Percentiles rank a stretch among this genome's conserved stretches.
Conservation (phyloP, 768 basidiomycete genomes). For the Paxillus rubicundulus region DNA sequence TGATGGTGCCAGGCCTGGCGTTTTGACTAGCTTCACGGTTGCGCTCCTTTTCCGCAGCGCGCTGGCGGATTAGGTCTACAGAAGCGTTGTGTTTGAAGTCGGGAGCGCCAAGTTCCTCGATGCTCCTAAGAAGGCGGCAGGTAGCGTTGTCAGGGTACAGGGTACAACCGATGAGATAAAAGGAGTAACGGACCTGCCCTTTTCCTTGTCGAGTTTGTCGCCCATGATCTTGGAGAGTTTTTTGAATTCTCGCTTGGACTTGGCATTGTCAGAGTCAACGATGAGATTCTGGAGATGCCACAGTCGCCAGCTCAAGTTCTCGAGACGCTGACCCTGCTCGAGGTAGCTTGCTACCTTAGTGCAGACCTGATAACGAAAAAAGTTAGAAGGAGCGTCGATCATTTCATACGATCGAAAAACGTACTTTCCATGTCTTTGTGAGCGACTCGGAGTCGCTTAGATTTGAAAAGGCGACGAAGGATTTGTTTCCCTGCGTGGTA, state of each 20-base stretch:
- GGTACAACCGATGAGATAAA: slow-evolving; percentile 3
- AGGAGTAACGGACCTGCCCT: slow-evolving; percentile 65
- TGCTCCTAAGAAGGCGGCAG: slow-evolving; percentile 50
- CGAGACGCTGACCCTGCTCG: slow-evolving; percentile 87
- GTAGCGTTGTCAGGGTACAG: slow-evolving; percentile 12
- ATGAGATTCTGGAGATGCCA: slow-evolving; percentile 92
- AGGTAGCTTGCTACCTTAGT: slow-evolving; percentile 89
- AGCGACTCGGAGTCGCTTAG: slow-evolving; percentile 80
- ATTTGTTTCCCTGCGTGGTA: slow-evolving; percentile 76
- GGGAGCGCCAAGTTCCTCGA: slow-evolving; percentile 81
- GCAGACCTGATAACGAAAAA: slow-evolving; percentile 56
- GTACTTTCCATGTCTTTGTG: slow-evolving; percentile 89
- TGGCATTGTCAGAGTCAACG: slow-evolving; percentile 88
- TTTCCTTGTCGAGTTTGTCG: slow-evolving; percentile 91
- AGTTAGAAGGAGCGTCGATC: slow-evolving; percentile 1
- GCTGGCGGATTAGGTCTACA: slow-evolving; percentile 75
- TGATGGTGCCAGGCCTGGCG: slow-evolving; percentile 67
- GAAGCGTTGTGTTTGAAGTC: slow-evolving; percentile 80
- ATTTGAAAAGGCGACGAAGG: slow-evolving; percentile 90
- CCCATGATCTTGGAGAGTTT: slow-evolving; percentile 87
- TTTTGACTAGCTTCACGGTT: slow-evolving; percentile 66
- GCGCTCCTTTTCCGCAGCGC: slow-evolving; percentile 80
- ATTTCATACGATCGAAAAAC: slow-evolving; percentile 16
- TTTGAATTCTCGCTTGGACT: slow-evolving; percentile 84
- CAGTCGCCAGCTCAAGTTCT: slow-evolving; percentile 89